Evolutionary conservation across 345 rosid species (phyloP), one percentile per base, ranked within the genome.

Genomic region (Raphanus sativus): DNA sequence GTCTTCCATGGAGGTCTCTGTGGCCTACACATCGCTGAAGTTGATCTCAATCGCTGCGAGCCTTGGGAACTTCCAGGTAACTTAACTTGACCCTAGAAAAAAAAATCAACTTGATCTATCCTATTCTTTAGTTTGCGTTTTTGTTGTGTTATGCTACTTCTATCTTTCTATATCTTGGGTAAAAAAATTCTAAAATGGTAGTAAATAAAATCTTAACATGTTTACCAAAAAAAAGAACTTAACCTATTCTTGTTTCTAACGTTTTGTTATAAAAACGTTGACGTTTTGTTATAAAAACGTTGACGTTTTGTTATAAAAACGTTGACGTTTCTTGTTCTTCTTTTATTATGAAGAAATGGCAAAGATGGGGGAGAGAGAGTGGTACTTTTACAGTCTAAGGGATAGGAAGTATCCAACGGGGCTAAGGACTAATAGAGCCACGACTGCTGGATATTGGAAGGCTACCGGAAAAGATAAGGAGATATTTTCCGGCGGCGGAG

Each of bases 51-150:
- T 72, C 83, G 93, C 32, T 95, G 97, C 38, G 99, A 95, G 59
- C 99, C 98, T 9, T 95, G 99, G 99, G 98, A 95, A 75, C 97
- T 95, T 60, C 99, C 99, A 5, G 97, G 99, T 50, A 50, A 50
- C 55, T 50, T 48, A n/a, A 48, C 55, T 21, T 21, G 21, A 21
- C 21, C 21, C 21, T 21, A 21, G 21, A 21, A 21, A 21, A 21
- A 21, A 21, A 21, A 21, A 21, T 21, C 21, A 21, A 21, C 21
- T 21, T 21, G 21, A 21, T 21, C 16, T 48, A 48, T 12, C n/a
- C 5, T 5, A 45, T 45, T 45, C 52, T 45, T 45, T 45, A 11
- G 52, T 45, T 40, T 45, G 52, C 12, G 52, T 12, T 12, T 45
- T 45, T 45, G 6, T 45, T 45, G 52, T 12, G 52, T 45, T 45